Conservation (phyloP, 768 basidiomycete species). For the Rhodotorula graminis region DNA sequence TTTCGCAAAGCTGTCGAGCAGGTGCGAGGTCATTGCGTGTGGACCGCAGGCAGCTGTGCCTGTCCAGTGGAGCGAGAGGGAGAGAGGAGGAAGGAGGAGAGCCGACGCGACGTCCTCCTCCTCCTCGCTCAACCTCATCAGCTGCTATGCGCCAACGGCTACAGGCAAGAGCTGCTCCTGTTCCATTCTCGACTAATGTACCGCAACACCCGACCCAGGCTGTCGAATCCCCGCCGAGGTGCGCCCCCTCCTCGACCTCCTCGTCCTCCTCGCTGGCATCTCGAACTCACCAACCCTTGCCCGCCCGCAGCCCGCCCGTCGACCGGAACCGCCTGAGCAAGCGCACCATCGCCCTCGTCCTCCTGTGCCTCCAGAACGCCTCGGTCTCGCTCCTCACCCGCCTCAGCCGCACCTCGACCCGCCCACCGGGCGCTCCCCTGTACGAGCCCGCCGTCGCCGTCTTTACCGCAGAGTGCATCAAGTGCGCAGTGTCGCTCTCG, state of each 20-base stretch:
- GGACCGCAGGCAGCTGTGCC: not conserved
- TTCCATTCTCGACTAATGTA: no score
- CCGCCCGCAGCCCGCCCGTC: not conserved
- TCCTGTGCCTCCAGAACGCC: conserved; percentile 93
- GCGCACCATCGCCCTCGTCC: conserved; percentile 65
- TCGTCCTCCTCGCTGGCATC: not conserved
- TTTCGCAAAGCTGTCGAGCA: conserved; percentile 7
- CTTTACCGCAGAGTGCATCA: conserved; percentile 83
- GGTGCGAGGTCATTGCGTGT: conserved; percentile 14
- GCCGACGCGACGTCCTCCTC: no score
- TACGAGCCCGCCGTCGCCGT: conserved; percentile 90
- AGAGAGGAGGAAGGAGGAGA: no score
- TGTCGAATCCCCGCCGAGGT: not conserved
- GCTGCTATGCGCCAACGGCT: not conserved
- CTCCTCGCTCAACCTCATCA: not conserved
- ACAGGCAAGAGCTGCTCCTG: no score
- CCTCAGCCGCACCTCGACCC: conserved; percentile 65
- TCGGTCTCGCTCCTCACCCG: conserved; percentile 88
- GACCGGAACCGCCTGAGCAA: not conserved
- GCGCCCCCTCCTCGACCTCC: no score
- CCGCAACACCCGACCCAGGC: no score
- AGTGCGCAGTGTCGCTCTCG: conserved; percentile 72
- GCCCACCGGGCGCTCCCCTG: not conserved
- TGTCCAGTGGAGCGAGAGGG: no score
- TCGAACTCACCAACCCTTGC: not conserved